Evolutionary conservation across 345 rosid species (phyloP).

Genomic region (Excoecaria agallocha): DNA sequence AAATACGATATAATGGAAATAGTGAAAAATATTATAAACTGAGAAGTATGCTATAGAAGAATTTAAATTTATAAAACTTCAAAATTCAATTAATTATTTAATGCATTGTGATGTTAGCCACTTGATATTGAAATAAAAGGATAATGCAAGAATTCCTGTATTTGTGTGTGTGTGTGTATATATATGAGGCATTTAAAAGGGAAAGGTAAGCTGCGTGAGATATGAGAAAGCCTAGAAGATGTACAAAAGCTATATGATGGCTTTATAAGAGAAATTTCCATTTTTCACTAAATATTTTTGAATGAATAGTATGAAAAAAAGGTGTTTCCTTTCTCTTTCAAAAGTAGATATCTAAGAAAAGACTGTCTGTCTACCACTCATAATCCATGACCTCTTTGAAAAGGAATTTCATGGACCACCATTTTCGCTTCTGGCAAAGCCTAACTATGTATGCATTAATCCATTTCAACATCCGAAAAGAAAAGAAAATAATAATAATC

Average conservation of each 20-base stretch:
- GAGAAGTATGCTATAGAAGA: too few relatives aligned
- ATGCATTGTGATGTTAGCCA: too few relatives aligned
- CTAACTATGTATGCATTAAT: conserved; percentile 2
- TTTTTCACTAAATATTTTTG: not conserved
- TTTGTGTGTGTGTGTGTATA: too few relatives aligned
- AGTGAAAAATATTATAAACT: too few relatives aligned
- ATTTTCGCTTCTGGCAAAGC: conserved; percentile 17
- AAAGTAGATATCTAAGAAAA: conserved; percentile 42
- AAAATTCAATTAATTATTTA: too few relatives aligned
- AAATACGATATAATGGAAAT: too few relatives aligned
- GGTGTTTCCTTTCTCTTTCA: conserved; percentile 8
- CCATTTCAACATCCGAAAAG: conserved; percentile 13
- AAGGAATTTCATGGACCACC: conserved; percentile 49
- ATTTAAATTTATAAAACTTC: too few relatives aligned
- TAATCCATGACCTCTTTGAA: conserved; percentile 27
- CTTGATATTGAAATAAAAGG: too few relatives aligned
- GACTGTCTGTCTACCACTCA: conserved; percentile 43
- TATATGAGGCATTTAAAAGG: too few relatives aligned
- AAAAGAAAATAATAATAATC: not conserved
- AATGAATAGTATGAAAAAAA: conserved; percentile 24
- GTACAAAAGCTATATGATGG: not conserved
- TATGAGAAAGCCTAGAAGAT: conserved; percentile 1
- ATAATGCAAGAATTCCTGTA: too few relatives aligned
- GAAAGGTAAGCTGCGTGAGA: conserved; percentile 6
- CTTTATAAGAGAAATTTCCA: not conserved